Conservation (phyloP, 257 asterid genomes). For the Capsicum baccatum region DNA sequence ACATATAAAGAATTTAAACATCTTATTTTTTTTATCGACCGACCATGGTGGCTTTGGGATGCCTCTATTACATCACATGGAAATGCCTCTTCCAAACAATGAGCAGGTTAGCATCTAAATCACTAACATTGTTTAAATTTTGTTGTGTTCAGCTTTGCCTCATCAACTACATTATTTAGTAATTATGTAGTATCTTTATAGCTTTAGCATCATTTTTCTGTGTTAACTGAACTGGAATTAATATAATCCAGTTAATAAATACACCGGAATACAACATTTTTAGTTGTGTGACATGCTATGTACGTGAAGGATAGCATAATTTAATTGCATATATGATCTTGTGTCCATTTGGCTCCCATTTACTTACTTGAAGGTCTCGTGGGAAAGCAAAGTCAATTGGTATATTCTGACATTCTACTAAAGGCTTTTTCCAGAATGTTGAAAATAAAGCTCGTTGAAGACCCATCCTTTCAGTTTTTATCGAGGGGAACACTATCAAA, state of each 20-base stretch:
- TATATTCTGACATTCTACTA: not conserved
- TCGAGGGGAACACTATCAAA: not conserved
- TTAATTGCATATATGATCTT: not conserved
- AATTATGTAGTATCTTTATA: not conserved
- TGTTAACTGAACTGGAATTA: not conserved
- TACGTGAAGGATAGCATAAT: not conserved
- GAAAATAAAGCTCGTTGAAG: not conserved
- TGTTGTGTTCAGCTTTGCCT: not conserved
- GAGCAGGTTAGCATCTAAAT: slow-evolving; percentile 19
- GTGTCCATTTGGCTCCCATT: not conserved
- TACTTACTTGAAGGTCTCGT: slow-evolving; percentile 19
- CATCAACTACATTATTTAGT: not conserved
- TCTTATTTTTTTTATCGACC: not conserved
- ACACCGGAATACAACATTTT: not conserved
- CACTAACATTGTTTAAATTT: not conserved
- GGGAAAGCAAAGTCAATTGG: not conserved
- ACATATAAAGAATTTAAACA: not conserved
- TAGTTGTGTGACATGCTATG: not conserved
- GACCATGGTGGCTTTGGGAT: not conserved
- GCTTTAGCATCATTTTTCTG: not conserved
- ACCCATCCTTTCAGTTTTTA: slow-evolving; percentile 10
- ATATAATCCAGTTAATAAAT: not conserved
- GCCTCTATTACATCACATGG: not conserved
- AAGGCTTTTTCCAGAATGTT: not conserved
- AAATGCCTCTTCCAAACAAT: not conserved